Evolutionary conservation across 352 stramenopile species (phyloP).

Genomic region (Elongisporangium undulatum): DNA sequence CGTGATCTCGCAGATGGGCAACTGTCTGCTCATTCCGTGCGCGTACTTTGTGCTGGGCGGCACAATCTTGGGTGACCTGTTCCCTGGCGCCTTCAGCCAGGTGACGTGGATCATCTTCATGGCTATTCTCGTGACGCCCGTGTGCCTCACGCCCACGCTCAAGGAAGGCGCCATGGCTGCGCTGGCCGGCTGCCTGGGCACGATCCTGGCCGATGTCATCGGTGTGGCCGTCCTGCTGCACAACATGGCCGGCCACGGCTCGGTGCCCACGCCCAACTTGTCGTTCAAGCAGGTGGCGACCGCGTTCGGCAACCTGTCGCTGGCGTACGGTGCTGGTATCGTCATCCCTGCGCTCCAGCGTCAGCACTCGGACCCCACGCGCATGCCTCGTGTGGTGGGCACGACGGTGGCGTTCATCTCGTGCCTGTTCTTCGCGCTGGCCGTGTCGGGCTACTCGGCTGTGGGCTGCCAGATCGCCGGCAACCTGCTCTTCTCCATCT

Average conservation of each 20-base stretch:
- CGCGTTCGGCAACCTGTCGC: constrained; percentile 44
- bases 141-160: constrained; percentile 50
- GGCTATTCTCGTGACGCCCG: constrained; percentile 32
- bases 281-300: constrained; percentile 36
- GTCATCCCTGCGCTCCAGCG: constrained; percentile 46
- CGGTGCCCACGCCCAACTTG: constrained; percentile 23
- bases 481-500: constrained; percentile 58
- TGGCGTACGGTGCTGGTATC: constrained; percentile 51
- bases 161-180: constrained; percentile 42
- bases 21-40: constrained; percentile 32
- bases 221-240: constrained; percentile 23
- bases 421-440: constrained; percentile 39
- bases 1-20: constrained; percentile 33
- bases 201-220: constrained; percentile 35
- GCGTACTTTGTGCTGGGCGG: constrained; percentile 45
- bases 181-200: constrained; percentile 43
- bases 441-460: constrained; percentile 30
- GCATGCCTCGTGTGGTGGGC: constrained; percentile 50
- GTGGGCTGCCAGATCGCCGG: constrained; percentile 61
- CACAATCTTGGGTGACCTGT: constrained; percentile 34
- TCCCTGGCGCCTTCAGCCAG: constrained; percentile 35
- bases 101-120: constrained; percentile 56
- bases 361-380: constrained; percentile 43
- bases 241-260: constrained; percentile 26
- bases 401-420: constrained; percentile 48